Base-by-base conservation (phyloP, 257 asterid species). In the Sherardia arvensis region DNA sequence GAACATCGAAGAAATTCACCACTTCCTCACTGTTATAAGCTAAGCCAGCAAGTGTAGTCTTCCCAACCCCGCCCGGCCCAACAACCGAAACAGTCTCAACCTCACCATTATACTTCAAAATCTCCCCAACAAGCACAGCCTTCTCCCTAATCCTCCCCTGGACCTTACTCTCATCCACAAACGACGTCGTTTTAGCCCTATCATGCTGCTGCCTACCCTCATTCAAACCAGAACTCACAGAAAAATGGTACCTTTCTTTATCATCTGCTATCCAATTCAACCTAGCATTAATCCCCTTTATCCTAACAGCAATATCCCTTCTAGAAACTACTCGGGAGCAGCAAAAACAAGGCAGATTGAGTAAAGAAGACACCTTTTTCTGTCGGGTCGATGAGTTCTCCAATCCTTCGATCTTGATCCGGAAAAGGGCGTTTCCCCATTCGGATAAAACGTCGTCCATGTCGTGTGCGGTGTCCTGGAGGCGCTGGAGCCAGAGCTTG, bases 381-480 rank as follows among this genome's bases (percentile, higher is more conserved):
- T 61, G 40, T 3, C 84, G 64, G 23, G 83, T 71, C 26, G 74
- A 7, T 32, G 75, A 53, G 20, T 51, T 45, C 22, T 33, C 75
- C 3, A 40, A 67, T 27, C 21, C 61, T 56, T 78, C 78, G 18
- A 58, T 64, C 47, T 84, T 26, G 0, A 73, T 67, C 54, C 70
- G 77, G 10, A 49, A 55, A 48, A 73, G 56, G 17, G 85, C 68
- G 0, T 80, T 59, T 26, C 70, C 58, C 93, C 92, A 87, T 12
- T 84, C 93, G 8, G 79, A 74, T 67, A 87, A 54, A 9, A 87
- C 84, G 59, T 87, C 93, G 68, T 85, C 95, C 58, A 84, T 67
- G 29, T 87, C 95, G 48, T 77, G 78, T 11, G 84, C 69, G 1
- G 67, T 79, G n/a, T 81, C 84, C 21, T 64, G 79, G 66, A 87